phyloP scores from a whole-genome alignment of 2,329 filamentous ascomycete species.

The Colletotrichum sp. region DNA sequence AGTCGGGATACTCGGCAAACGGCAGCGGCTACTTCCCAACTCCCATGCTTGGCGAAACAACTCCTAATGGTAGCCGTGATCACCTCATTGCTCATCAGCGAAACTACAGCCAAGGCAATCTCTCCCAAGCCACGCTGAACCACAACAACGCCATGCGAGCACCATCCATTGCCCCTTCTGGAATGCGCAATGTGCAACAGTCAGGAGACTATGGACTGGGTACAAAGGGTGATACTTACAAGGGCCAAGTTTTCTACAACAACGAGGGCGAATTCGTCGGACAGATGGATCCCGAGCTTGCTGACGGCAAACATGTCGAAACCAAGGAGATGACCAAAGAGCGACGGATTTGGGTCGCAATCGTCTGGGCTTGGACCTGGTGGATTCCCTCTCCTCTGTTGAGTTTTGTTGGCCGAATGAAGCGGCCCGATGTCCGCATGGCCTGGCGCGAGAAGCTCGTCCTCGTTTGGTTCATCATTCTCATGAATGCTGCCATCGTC shows the following conservation, averaged over 20 bases:
- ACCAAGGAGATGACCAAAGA: slow-evolving; percentile 66
- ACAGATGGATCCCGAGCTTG: slow-evolving; percentile 78
- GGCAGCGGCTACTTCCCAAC: slow-evolving; percentile 74
- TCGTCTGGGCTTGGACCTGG: slow-evolving; percentile 89
- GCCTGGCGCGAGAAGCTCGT: slow-evolving; percentile 97
- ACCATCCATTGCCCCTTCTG: slow-evolving; percentile 67
- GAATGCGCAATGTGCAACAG: slow-evolving; percentile 52
- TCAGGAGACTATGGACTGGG: slow-evolving; percentile 90
- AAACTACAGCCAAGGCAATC: slow-evolving; percentile 60
- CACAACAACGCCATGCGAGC: slow-evolving; percentile 44
- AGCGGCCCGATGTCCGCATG: slow-evolving; percentile 93
- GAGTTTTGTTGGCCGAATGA: slow-evolving; percentile 88
- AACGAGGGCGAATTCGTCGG: slow-evolving; percentile 71
- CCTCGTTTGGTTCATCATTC: slow-evolving; percentile 77
- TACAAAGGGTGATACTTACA: slow-evolving; percentile 79
- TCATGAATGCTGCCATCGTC: slow-evolving; percentile 81
- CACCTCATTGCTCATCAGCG: slow-evolving; percentile 69
- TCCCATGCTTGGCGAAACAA: slow-evolving; percentile 60
- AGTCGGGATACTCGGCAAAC: slow-evolving; percentile 73
- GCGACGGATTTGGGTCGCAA: slow-evolving; percentile 78
- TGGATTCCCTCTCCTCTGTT: slow-evolving; percentile 92
- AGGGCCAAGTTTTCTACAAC: slow-evolving; percentile 77
- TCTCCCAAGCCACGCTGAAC: slow-evolving; percentile 57
- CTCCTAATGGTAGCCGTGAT: slow-evolving; percentile 72
- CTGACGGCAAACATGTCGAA: slow-evolving; percentile 77